Evolutionary conservation across 2,329 filamentous ascomycete genomes (phyloP), one percentile per base, ranked within the genome.

Genomic region (Trematosphaeria pertusa): DNA sequence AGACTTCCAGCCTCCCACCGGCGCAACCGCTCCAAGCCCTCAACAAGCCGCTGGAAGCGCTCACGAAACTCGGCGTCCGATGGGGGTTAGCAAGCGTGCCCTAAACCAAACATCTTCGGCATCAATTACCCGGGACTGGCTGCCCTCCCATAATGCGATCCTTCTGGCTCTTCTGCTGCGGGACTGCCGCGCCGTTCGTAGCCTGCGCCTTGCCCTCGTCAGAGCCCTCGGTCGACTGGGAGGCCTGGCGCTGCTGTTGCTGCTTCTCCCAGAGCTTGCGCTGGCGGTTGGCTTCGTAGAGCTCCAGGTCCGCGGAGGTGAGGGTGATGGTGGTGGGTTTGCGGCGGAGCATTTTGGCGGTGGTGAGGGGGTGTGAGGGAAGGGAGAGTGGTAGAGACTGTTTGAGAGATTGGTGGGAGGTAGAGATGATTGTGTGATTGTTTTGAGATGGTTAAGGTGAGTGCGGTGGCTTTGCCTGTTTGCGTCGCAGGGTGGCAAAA

Each of bases 221-320:
- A 15, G 57, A 50, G 18, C 38, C 38, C 19, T 58, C 51, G 12
- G 52, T 46, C 2, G 64, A 54, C 41, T 62, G 60, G 0, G 59
- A 52, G 4, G 55, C 47, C 19, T 49, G 45, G 7, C 51, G 48
- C 33, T 52, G 48, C 37, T 53, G 54, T 39, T 66, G 60, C 39
- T 67, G 56, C 26, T 57, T 51, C 43, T 69, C 66, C 56, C 61
- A 64, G 10, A 63, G 45, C 33, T 62, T 67, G 43, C 63, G 67
- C 46, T 65, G 55, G 50, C 84, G 81, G 20, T 79, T 78, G 67
- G 87, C 85, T 64, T 90, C 87, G 73, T 88, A 89, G 43, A 81
- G 77, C 30, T 86, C 84, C 30, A 90, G 78, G 69, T 91, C 87
- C 64, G 88, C 85, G 37, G 83, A 77, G 2, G 87, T 89, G 54